Evolutionary conservation across 2,329 filamentous ascomycete species (phyloP), one percentile per base, ranked within the genome.

Genomic region (Aquanectria penicillioides): DNA sequence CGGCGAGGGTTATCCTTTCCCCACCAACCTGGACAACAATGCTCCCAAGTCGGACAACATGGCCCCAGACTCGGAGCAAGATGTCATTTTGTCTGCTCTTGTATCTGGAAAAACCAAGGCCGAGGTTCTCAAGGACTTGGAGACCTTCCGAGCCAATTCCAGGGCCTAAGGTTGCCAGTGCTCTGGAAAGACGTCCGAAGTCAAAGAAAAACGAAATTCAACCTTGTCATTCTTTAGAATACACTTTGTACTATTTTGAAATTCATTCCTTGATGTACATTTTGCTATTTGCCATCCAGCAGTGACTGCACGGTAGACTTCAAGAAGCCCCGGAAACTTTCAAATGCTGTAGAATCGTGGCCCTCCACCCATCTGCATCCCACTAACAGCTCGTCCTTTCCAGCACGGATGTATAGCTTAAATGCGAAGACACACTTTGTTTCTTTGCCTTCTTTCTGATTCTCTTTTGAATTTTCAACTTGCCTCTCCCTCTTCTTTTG

Each of bases 251-350:
- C 18, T 2, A 33, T 5, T 12, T 15, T 13, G 6, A 17, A 7
- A 26, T 37, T 44, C 5, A 12, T 25, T 15, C 9, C 9, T 20
- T 18, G 3, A 22, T 11, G 3, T 23, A 25, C 4, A 38, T 23
- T 17, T 38, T 18, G 8, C 18, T 23, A 10, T 22, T 40, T 5
- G 23, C n/a, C 15, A 12, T 37, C 52, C 11, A 62, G 22, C 33
- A 61, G 22, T 6, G 50, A 49, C 36, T 62, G 61, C 2, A 61
- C 68, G 5, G 69, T 80, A 8, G 71, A 61, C 73, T 88, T 91
- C 38, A 96, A 63, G 79, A 94, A 93, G 0, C 92, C 93, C 59
- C 88, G 90, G 62, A 99, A 93, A 72, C 94, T 97, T 76, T 96
- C 91, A 74, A 94, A 97, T 0, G 95, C 71, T 1, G 88, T 82